Conservation (phyloP, 192 early-diverging fungal species). For the Powellomyces hirtus region DNA sequence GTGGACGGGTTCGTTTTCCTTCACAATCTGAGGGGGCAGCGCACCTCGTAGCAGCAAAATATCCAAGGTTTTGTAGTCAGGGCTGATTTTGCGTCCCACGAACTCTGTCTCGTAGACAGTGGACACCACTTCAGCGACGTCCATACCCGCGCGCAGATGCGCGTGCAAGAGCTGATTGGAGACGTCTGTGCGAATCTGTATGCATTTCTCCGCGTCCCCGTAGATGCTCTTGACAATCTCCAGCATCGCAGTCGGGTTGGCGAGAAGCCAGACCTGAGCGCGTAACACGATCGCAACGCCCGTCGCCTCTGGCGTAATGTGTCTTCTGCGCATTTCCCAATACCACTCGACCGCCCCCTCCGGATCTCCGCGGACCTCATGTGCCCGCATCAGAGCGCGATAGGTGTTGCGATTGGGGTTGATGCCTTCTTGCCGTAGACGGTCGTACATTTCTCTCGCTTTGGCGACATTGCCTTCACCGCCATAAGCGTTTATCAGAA, state of each 20-base stretch:
- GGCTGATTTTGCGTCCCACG: background rate
- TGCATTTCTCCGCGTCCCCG: constrained; percentile 2
- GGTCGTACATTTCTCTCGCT: constrained; percentile 1
- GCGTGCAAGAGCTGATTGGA: constrained; percentile 2
- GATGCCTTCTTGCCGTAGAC: background rate
- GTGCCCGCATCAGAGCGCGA: constrained; percentile 1
- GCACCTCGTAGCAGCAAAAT: background rate
- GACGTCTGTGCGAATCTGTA: background rate
- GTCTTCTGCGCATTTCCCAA: constrained; percentile 4
- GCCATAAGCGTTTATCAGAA: constrained; percentile 14
- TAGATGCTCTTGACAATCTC: background rate
- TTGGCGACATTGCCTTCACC: background rate
- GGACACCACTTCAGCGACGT: background rate
- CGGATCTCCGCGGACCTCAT: constrained; percentile 8
- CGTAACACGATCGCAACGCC: background rate
- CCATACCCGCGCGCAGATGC: background rate
- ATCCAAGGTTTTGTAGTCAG: background rate
- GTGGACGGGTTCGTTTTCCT: background rate
- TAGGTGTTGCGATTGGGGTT: constrained; percentile 9
- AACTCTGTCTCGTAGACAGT: constrained; percentile 1
- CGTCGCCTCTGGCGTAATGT: constrained; percentile 8
- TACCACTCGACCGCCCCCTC: constrained; percentile 21
- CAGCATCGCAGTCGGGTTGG: background rate
- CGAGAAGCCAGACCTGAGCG: background rate
- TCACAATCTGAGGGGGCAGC: background rate